Conservation (phyloP, 2,329 filamentous ascomycete species). For the Trichoderma atroviride region DNA sequence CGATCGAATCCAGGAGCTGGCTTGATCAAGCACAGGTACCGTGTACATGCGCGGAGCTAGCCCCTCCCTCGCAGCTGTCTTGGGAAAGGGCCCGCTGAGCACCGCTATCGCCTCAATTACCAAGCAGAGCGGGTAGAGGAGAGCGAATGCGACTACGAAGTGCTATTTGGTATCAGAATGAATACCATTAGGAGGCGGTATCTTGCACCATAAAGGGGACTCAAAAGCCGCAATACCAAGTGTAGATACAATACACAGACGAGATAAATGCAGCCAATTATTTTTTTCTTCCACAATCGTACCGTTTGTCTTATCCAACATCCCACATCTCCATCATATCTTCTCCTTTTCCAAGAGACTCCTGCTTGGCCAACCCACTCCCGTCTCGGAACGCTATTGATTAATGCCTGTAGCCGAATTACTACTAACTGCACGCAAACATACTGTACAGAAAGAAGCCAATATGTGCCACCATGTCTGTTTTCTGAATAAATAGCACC, state of each 20-base stretch:
- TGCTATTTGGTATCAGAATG: not conserved
- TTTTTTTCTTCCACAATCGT: not conserved
- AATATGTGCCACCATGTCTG: not conserved
- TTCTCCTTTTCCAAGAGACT: not conserved
- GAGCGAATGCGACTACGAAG: not conserved
- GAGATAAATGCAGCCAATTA: not conserved
- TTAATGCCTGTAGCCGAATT: not conserved
- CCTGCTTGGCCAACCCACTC: not conserved
- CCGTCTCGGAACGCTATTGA: not conserved
- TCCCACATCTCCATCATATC: not conserved
- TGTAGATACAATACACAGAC: not conserved
- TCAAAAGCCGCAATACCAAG: not conserved
- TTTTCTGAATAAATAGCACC: not conserved
- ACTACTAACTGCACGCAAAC: not conserved
- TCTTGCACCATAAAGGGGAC: not conserved
- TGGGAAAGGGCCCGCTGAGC: constrained; percentile 2
- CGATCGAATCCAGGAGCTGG: not conserved
- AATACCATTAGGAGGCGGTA: not conserved
- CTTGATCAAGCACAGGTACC: not conserved
- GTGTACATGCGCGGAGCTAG: not conserved
- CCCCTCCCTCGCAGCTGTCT: constrained; percentile 5
- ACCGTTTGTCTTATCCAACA: not conserved
- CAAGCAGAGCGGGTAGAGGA: not conserved
- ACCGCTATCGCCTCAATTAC: constrained; percentile 18
- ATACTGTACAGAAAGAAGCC: not conserved